Base-by-base conservation (phyloP, 2,329 filamentous ascomycete genomes). In the Blastomyces parvus region DNA sequence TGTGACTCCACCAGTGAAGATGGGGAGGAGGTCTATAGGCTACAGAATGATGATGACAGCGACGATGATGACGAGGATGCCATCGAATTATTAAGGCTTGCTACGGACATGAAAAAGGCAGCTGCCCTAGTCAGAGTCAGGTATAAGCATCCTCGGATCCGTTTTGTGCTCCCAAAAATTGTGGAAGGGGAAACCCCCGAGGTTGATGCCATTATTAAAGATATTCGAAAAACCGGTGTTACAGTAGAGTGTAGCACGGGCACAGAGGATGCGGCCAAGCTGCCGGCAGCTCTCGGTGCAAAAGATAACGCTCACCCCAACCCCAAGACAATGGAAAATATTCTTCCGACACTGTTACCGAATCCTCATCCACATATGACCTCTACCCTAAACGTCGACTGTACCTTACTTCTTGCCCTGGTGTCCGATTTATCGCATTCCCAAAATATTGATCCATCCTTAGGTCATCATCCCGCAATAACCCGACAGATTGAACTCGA, bases 341-440 rank as follows among this genome's bases (percentile, higher is more conserved):
- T 70, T 9, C 70, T 79, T 60, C 63, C 64, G 17, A 68, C 67
- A 53, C 72, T 79, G n/a, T 69, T 79, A 27, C 77, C 78, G 25
- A 71, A 76, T 56, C 72, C 73, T 17, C 75, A 74, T 69, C 74
- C 76, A 58, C 70, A 72, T 27, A 73, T 79, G 66, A 80, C 78
- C n/a, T 53, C 73, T 11, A 75, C 73, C 13, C 66, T 82, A 53
- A 80, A 81, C 66, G 74, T 80, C 58, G 80, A 82, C 65, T 80
- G 78, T 67, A 90, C 88, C 1, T 83, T 90, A 57, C 80, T 92
- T 6, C 81, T 92, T 5, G 88, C 88, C 4, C 77, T 91, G 2
- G 83, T 88, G 1, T 90, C 88, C 0, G 89, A 92, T 69, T 84
- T 91, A 33, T 88, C 86, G 1, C 87, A 91, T 70, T 75, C 76